Conservation (phyloP, 257 asterid genomes). For the Plantago elongata region DNA sequence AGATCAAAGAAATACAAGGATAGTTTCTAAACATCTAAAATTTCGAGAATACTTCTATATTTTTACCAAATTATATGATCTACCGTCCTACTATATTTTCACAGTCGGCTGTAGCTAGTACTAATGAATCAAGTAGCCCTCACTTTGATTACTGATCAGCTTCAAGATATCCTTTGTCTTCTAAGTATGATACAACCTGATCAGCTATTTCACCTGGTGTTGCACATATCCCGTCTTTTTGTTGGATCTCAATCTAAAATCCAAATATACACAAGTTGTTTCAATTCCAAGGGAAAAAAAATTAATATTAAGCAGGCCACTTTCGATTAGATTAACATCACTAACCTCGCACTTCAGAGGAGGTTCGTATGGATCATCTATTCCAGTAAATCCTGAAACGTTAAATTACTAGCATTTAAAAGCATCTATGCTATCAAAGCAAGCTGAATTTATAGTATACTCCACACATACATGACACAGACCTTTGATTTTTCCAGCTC, state of each 20-base stretch:
- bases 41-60: no score
- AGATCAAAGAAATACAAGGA: no score
- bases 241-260: constrained; percentile 70
- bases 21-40: no score
- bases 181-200: constrained; percentile 68
- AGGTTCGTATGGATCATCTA: constrained; percentile 93
- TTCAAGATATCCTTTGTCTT: constrained; percentile 58
- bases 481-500: constrained; percentile 96
- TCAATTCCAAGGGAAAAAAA: no score
- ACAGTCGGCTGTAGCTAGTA: no score
- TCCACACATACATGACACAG: neutral
- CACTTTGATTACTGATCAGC: constrained; percentile 18
- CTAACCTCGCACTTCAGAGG: constrained; percentile 85
- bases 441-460: neutral
- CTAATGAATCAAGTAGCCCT: no score
- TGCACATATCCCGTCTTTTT: constrained; percentile 62
- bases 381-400: constrained; percentile 86
- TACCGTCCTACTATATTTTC: no score
- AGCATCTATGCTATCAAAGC: neutral
- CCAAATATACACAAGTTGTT: no score
- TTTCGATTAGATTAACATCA: neutral
- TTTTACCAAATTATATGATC: no score
- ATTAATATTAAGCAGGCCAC: no score
- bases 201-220: constrained; percentile 83
- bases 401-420: neutral